Percentiles rank a stretch among this genome's conserved stretches.
Evolutionary conservation across 805 yeast species (phyloP).

Genomic region (Zygoascus flipseniorum): DNA sequence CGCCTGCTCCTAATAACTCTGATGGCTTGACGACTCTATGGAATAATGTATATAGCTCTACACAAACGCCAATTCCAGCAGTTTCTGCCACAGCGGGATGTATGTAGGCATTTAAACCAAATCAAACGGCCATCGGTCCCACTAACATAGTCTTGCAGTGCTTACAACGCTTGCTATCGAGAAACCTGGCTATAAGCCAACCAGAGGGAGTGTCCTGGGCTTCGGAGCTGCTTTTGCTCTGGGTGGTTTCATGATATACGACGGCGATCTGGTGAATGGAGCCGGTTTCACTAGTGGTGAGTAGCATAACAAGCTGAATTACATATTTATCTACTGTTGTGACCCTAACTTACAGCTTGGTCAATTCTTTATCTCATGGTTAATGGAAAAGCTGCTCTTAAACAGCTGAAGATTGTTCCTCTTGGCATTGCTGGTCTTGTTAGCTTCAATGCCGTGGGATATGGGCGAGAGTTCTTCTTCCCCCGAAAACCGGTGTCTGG

Average conservation of each 20-base stretch:
- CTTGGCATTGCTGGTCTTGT: conserved; percentile 51
- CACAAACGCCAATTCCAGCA: conserved; percentile 20
- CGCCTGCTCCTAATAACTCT: neutral
- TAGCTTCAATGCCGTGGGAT: conserved; percentile 49
- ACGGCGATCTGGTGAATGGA: conserved; percentile 70
- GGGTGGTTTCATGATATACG: conserved; percentile 47
- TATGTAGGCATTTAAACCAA: conserved; percentile 5
- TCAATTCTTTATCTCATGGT: conserved; percentile 62
- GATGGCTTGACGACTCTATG: neutral
- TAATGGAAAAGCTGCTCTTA: conserved; percentile 40
- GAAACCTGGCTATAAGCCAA: conserved; percentile 11
- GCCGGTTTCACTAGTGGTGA: conserved; percentile 50
- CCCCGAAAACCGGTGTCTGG: conserved; percentile 13
- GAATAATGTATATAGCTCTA: conserved; percentile 8
- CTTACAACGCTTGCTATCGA: conserved; percentile 9
- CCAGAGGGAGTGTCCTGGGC: conserved; percentile 15
- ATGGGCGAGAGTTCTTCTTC: conserved; percentile 64
- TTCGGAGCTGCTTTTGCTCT: conserved; percentile 22
- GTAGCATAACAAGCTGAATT: neutral
- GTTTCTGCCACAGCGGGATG: conserved; percentile 16
- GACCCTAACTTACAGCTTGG: conserved; percentile 53
- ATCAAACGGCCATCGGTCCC: neutral
- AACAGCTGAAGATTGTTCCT: conserved; percentile 48
- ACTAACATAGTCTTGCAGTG: conserved; percentile 6
- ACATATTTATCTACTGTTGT: neutral